A percentile compares a stretch with the other conserved stretches of the same genome.
phyloP scores from a whole-genome alignment of 2,329 filamentous ascomycete genomes.

The Cladosporium austrohemisphaericum region DNA sequence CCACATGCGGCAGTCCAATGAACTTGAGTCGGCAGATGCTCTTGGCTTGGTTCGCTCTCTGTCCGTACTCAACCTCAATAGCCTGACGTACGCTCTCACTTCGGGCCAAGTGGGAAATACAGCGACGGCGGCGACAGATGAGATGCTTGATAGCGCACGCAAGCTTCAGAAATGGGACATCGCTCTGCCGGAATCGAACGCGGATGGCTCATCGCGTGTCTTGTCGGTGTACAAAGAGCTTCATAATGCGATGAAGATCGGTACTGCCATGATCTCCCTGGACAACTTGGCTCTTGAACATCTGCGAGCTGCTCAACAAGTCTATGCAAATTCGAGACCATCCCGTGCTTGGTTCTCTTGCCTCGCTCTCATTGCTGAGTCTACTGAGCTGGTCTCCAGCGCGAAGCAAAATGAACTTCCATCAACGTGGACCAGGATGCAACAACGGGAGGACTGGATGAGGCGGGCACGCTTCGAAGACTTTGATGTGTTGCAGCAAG shows the following conservation, averaged over 20 bases:
- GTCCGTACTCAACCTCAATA: constrained; percentile 76
- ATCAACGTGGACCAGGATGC: constrained; percentile 60
- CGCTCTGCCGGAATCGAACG: constrained; percentile 1
- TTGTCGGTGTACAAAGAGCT: constrained; percentile 71
- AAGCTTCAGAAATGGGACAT: constrained; percentile 91
- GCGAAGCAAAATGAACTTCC: constrained; percentile 55
- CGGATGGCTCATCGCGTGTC: constrained; percentile 4
- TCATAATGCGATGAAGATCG: constrained; percentile 21
- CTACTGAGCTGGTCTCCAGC: constrained; percentile 67
- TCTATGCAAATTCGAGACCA: constrained; percentile 1
- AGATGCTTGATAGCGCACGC: constrained; percentile 73
- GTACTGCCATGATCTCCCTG: not conserved
- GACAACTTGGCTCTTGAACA: constrained; percentile 2
- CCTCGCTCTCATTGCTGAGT: constrained; percentile 72
- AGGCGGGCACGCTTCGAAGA: constrained; percentile 62
- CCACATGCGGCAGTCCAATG: constrained; percentile 62
- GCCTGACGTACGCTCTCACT: constrained; percentile 71
- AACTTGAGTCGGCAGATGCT: constrained; percentile 56
- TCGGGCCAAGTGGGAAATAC: constrained; percentile 61
- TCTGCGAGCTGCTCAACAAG: not conserved
- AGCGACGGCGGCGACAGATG: constrained; percentile 60
- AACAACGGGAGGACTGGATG: constrained; percentile 71
- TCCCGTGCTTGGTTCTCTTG: constrained; percentile 39
- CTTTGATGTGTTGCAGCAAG: constrained; percentile 75
- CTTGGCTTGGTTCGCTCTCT: constrained; percentile 72